Evolutionary conservation across 2,329 filamentous ascomycete genomes (phyloP).

Genomic region (Pseudodiploospora longispora): DNA sequence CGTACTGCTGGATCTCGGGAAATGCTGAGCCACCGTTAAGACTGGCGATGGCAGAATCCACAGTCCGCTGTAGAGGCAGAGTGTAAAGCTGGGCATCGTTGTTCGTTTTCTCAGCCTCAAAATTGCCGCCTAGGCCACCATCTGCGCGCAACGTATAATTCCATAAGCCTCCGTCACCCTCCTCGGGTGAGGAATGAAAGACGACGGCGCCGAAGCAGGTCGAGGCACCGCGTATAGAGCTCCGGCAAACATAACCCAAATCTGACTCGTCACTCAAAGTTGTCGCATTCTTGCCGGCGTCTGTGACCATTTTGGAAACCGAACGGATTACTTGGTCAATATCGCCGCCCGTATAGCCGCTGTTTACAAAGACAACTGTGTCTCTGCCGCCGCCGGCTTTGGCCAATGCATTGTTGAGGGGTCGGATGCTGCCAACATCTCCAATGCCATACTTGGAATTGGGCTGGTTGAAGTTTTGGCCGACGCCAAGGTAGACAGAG

Average conservation of each 20-base stretch:
- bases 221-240: constrained; percentile 55
- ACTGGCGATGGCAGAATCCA: constrained; percentile 52
- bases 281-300: constrained; percentile 19
- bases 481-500: constrained; percentile 52
- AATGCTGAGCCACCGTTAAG: constrained; percentile 4
- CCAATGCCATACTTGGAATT: constrained; percentile 67
- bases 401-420: constrained; percentile 54
- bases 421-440: constrained; percentile 47
- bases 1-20: constrained; percentile 23
- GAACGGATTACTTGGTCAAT: constrained; percentile 60
- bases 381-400: constrained; percentile 47
- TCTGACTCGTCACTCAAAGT: constrained; percentile 16
- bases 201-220: constrained; percentile 64
- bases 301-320: constrained; percentile 13
- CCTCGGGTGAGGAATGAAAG: constrained; percentile 60
- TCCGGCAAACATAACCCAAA: constrained; percentile 43
- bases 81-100: constrained; percentile 61
- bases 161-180: constrained; percentile 48
- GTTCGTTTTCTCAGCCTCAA: constrained; percentile 44
- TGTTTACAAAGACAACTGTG: constrained; percentile 68
- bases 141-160: constrained; percentile 68
- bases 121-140: constrained; percentile 42
- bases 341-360: constrained; percentile 57
- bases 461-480: constrained; percentile 70
- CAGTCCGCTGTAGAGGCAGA: constrained; percentile 59